Base-by-base conservation (phyloP, 257 asterid species). In the Solanum chiquidenum region DNA sequence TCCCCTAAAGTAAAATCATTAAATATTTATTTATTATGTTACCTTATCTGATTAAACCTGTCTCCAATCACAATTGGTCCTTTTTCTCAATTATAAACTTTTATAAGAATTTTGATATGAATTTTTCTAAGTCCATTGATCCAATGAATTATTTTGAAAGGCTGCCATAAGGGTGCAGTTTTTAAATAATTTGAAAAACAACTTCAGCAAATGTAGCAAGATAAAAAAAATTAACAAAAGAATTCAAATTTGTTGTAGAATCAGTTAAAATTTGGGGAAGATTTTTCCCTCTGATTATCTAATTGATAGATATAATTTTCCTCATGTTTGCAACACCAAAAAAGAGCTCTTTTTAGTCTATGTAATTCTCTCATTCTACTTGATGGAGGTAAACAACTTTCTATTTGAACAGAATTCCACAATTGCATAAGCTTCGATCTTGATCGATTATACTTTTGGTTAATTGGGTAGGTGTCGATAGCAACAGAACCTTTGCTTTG, bases 111-210 rank as follows among this genome's bases (percentile, higher is more conserved):
- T 34, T 35, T 35, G n/a, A 69, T 4, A 27, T 52, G 46, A 27
- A 18, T 6, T 52, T 35, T 58, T 83, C 85, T 4, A 2, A n/a
- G 25, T 2, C 5, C 2, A 20, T 34, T 34, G 29, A 27, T 73
- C 80, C 29, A 34, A 73, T 73, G 80, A 34, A 73, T 73, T 34
- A 73, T 23, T 23, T 80, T 23, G 49, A 29, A 12, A 83, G 31
- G 5, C 83, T 91, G 35, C 87, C 88, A 23, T 89, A 64, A 40
- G 89, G 46, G 5, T 83, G 87, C 74, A 83, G 92, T 83, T 86
- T 94, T 20, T 92, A 92, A 18, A 90, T 93, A 25, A 46, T 93
- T 33, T 92, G 94, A 93, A 94, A 25, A 86, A 92, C 91, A 5
- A 79, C 96, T 2, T 89, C 95, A 13, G 34, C 49, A 83, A 94